A percentile compares a stretch with the other conserved stretches of the same genome.
These are phyloP conservation scores for Sphagnum contortum DNA, from an alignment of 225 moss, liverwort and hornwort genomes.

Conservation along the genomic window DNA sequence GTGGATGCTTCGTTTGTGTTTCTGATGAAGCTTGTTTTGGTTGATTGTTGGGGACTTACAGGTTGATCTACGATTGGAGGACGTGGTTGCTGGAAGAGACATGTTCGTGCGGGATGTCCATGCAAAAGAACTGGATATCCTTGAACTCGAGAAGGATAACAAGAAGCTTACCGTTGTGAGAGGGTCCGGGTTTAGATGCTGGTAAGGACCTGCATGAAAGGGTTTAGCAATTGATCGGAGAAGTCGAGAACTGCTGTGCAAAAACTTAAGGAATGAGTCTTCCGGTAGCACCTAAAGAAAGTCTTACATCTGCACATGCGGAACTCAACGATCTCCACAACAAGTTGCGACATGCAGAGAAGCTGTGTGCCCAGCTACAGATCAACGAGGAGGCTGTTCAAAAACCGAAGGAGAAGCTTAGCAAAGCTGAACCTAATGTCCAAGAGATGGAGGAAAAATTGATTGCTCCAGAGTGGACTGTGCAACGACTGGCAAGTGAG, in stretches of 20 bases:
- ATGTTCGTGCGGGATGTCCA: constrained; percentile 27
- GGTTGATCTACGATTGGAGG: constrained; percentile 36
- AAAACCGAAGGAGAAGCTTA: constrained; percentile 36
- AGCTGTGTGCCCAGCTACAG: constrained; percentile 16
- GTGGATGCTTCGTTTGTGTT: too few relatives aligned
- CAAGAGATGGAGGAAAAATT: constrained; percentile 69
- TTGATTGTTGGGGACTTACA: background rate
- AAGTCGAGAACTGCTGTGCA: constrained; percentile 42
- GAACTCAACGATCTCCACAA: constrained; percentile 37
- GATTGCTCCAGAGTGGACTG: constrained; percentile 74
- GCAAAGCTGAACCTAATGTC: constrained; percentile 37
- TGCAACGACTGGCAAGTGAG: constrained; percentile 65
- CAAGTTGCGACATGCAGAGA: constrained; percentile 37
- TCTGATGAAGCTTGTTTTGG: too few relatives aligned
- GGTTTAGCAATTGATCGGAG: constrained; percentile 23
- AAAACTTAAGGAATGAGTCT: constrained; percentile 32
- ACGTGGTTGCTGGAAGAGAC: constrained; percentile 30
- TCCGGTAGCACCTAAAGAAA: constrained; percentile 36
- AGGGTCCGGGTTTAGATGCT: constrained; percentile 6
- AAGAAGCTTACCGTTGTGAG: constrained; percentile 24
- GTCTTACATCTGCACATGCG: constrained; percentile 10
- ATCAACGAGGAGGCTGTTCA: constrained; percentile 23
- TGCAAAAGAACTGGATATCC: constrained; percentile 22
- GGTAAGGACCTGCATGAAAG: constrained; percentile 42
- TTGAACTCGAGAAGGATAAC: constrained; percentile 22